These are phyloP conservation scores for Plectosphaerella sp. DNA, from an alignment of 2,329 filamentous ascomycete genomes.

Conservation along the genomic window DNA sequence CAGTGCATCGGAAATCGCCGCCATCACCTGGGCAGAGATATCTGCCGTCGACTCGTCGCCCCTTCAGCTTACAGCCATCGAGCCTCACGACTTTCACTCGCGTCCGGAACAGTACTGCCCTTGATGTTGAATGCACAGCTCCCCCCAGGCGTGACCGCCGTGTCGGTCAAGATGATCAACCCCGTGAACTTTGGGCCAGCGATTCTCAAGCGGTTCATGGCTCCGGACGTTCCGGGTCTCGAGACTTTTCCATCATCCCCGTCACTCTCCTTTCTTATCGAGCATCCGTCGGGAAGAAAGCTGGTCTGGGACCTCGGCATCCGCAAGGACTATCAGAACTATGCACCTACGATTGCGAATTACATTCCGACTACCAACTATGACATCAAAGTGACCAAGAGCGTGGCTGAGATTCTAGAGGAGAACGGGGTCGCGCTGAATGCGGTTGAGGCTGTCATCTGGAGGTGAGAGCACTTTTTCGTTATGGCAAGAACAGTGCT, in stretches of 20 bases:
- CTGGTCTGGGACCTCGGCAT: slow-evolving; percentile 24
- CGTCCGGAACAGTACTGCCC: not conserved
- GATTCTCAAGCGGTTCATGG: slow-evolving; percentile 32
- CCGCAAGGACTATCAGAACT: slow-evolving; percentile 21
- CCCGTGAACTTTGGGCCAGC: slow-evolving; percentile 33
- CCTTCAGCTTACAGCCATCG: too few species aligned
- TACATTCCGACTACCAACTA: slow-evolving; percentile 21
- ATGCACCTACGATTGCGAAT: slow-evolving; percentile 16
- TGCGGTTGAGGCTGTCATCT: slow-evolving; percentile 9
- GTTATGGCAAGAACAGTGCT: not conserved
- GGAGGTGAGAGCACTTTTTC: slow-evolving; percentile 3
- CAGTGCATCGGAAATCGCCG: too few species aligned
- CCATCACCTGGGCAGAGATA: too few species aligned
- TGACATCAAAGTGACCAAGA: slow-evolving; percentile 17
- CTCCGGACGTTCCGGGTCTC: slow-evolving; percentile 26
- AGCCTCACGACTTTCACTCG: too few species aligned
- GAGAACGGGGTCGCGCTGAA: slow-evolving; percentile 6
- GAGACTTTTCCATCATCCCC: slow-evolving; percentile 23
- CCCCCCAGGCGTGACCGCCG: slow-evolving; percentile 12
- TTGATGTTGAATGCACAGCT: not conserved
- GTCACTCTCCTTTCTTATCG: slow-evolving; percentile 22
- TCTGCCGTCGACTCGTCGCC: too few species aligned
- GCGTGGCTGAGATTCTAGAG: slow-evolving; percentile 17
- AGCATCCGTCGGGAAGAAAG: slow-evolving; percentile 20
- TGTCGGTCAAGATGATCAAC: slow-evolving; percentile 28